Base-by-base conservation (phyloP, 768 basidiomycete genomes). In the Podaxis sp. region DNA sequence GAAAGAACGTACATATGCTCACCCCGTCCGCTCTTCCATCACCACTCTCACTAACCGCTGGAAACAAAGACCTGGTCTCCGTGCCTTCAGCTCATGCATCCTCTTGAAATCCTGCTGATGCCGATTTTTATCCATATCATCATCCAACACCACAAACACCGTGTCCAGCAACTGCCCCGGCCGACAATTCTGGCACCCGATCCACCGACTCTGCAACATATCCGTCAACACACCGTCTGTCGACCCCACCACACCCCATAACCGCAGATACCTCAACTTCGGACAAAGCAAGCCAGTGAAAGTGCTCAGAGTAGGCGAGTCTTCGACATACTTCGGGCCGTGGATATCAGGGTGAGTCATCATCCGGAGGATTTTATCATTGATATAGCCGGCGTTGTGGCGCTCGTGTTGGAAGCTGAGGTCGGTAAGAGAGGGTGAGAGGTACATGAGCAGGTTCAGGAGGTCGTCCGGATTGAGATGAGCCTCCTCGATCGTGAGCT, bases 151-250 rank as follows among this genome's bases (percentile, higher is more conserved):
- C 21, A 65, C 50, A 48, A 71, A 61, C 14, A 61, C 63, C 2
- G 53, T 61, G 4, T 65, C 61, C 47, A 61, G 62, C 23, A 69
- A 57, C 57, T 50, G 40, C 13, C 35, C 61, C 1, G 53, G 38
- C 5, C 61, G 64, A 21, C 61, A 61, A n/a, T 61, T 61, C 42
- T 53, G 50, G 35, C 37, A 56, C 11, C 61, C 57, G 16, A 44
- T 61, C 68, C 69, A 71, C 13, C 69, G 60, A 18, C 70, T 72
- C 56, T 68, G 62, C 10, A 73, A 55, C 72, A 73, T 73, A 58
- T 70, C 67, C 1, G 70, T 68, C 5, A 73, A 61, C 1, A 68
- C 61, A 1, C 71, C 72, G 53, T 71, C 72, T 5, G 67, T 59
- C 1, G 68, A 64, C 0, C 59, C 53, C 1, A 71, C 63, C 36